Evolutionary conservation across 345 rosid genomes (phyloP).

Genomic region (Capsella bursapastoris): DNA sequence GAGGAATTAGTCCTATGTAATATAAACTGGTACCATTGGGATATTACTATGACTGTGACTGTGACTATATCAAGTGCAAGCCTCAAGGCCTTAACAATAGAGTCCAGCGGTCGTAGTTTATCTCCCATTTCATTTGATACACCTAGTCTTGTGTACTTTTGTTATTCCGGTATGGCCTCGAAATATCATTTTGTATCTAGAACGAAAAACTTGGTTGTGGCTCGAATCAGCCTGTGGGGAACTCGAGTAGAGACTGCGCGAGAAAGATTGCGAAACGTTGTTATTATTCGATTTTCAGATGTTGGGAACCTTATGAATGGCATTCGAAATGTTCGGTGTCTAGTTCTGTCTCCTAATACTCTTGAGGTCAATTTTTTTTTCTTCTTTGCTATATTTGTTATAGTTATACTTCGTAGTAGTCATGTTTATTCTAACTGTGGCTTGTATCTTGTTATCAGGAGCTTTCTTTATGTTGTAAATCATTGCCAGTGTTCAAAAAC

Average conservation of each 20-base stretch:
- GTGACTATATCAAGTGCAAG: conserved; percentile 10
- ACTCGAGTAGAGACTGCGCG: neutral
- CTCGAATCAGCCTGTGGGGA: neutral
- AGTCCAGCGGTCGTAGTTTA: fast-evolving
- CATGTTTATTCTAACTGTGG: neutral
- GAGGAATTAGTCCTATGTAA: neutral
- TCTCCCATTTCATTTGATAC: neutral
- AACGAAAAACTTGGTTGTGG: neutral
- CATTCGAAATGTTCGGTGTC: conserved; percentile 1
- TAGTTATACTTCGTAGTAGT: neutral
- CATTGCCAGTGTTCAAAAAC: conserved; percentile 20
- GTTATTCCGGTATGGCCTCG: neutral
- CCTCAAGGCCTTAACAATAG: conserved; percentile 15
- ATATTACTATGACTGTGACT: neutral
- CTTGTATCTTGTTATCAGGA: neutral
- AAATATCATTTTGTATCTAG: neutral
- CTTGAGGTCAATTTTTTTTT: conserved; percentile 4
- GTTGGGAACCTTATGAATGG: conserved; percentile 8
- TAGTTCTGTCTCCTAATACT: neutral
- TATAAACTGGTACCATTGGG: neutral
- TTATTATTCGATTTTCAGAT: neutral
- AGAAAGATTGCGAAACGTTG: neutral
- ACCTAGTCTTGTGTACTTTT: conserved; percentile 1
- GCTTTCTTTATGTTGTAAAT: neutral
- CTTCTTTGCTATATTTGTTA: neutral